Evolutionary conservation across 306 rosid species (phyloP), one percentile per base, ranked within the genome.

Genomic region (Rubus idaeus): DNA sequence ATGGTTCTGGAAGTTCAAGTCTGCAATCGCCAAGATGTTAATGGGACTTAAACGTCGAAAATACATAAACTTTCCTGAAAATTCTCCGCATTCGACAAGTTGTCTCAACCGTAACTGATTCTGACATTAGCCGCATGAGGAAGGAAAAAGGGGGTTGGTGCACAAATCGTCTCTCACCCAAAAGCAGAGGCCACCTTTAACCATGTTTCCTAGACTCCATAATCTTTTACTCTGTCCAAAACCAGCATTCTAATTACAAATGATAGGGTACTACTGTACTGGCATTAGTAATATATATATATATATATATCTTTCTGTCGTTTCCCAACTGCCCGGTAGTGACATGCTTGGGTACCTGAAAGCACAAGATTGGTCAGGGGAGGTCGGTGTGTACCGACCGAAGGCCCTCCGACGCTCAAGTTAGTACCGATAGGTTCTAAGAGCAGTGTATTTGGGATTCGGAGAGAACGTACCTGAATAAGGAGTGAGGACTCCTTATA

Each of bases 181-280:
- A 49, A 77, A 65, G 71, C 80, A 56, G 82, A 70, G 68, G 40
- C 78, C 17, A 83, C 90, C 86, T 37, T 82, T 35, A 87, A 70
- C 98, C 98, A 94, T 70, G 87, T 71, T 68, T 86, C 83, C 86
- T 92, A 90, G 42, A 82, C 72, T 56, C 92, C 87, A 77, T 79
- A 71, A 64, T 90, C 92, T 78, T 84, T 89, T 35, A 89, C 89
- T 82, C 97, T 95, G 92, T 84, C 65, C 78, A 79, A 35, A 56
- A 45, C 1, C 63, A 71, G 8, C 3, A 71, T 7, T 11, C 46
- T 46, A 52, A 10, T 78, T 58, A 71, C 63, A 47, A 61, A 45
- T 61, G 41, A 56, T 2, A 41, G 23, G 81, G 30, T 0, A 26
- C 30, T 26, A 26, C 30, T 26, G 47, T 51, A 69, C 79, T 78